Evolutionary conservation across 495 filamentous ascomycete species (phyloP), one percentile per base, ranked within the genome.

Genomic region (Lasiosphaeriaceae sp.): DNA sequence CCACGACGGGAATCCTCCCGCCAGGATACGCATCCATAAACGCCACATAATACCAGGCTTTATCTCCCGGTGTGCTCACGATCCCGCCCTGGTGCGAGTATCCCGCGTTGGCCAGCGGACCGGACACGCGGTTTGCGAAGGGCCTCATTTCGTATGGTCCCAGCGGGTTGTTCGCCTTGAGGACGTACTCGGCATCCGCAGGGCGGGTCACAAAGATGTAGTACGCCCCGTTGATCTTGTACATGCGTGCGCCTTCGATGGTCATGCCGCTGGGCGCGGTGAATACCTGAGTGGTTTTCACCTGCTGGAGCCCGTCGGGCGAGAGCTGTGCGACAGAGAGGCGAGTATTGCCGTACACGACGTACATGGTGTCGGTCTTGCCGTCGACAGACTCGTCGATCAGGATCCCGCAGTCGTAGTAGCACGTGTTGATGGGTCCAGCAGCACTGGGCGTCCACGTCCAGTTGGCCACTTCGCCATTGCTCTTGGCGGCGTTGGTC

Each of bases 331-430:
- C 77, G 14, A 86, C 71, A 8, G 46, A 61, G 26, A 85, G 75
- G 14, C 74, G 66, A 1, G 67, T 74, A 43, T 71, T 73, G 19
- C 82, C 83, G 55, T 84, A 81, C 1, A 72, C 79, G 12, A 85
- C 77, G 57, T 83, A 85, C 73, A 82, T 78, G 1, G 65, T 77
- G 47, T 81, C 81, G 1, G 65, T 77, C 48, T 81, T 80, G 53
- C 84, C 75, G 47, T 83, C 76, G 26, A 9, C 26, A 31, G 26
- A 31, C 26, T 31, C 26, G 53, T 83, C 80, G 55, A 86, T 71
- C 7, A 85, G 66, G 6, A 85, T 62, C 3, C 83, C 82, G 35
- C 69, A 74, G 62, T 86, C 83, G 60, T 86, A 85, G 58, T 81
- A 85, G 64, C 82, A 86, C 6, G 59, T 74, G 6, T 65, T 46